Base-by-base conservation (phyloP, 2,329 filamentous ascomycete species). In the Diplodia seriata region DNA sequence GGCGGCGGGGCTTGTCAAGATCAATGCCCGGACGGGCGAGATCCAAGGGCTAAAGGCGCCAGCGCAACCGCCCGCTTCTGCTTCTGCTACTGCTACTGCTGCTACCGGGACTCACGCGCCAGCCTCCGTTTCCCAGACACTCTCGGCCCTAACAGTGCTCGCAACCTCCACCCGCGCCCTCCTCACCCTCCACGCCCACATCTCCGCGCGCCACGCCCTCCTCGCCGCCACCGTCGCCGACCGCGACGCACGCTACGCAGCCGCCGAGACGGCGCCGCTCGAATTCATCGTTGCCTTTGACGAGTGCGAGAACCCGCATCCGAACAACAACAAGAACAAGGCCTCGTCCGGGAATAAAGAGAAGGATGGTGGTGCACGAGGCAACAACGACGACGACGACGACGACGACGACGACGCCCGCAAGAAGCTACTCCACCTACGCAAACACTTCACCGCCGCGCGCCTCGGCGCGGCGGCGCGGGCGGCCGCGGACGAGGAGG, bases 231-330 rank as follows among this genome's bases (percentile, higher is more conserved):
- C 84, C 43, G 80, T 85, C 6, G 74, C 85, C 20, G 85, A 87
- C 70, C 82, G 85, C 50, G 85, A 87, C 72, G 81, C 81, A 55
- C 79, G 84, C 18, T 82, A 85, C 63, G 87, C 86, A 75, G 83
- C 81, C 71, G 83, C 85, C 0, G 84, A 87, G 70, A 78, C 83
- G 61, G 81, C 82, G 68, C 84, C 82, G 12, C 83, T 85, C 64
- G 81, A 82, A 55, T 81, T 86, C 23, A 83, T 84, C n/a, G 82
- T 86, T 61, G 83, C 84, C 43, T 81, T 85, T 71, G 85, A 84
- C 2, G 80, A 77, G 63, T 80, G 81, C 43, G 78, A 83, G 20
- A 79, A 81, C 57, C 79, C 81, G 40, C 40, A 47, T 0, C 79
- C 81, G 18, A 23, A 20, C 80, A 31, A 75, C 15, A 77, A 74